Evolutionary conservation across 179 eudicot species (phyloP).

Genomic region (Silene coronaria): DNA sequence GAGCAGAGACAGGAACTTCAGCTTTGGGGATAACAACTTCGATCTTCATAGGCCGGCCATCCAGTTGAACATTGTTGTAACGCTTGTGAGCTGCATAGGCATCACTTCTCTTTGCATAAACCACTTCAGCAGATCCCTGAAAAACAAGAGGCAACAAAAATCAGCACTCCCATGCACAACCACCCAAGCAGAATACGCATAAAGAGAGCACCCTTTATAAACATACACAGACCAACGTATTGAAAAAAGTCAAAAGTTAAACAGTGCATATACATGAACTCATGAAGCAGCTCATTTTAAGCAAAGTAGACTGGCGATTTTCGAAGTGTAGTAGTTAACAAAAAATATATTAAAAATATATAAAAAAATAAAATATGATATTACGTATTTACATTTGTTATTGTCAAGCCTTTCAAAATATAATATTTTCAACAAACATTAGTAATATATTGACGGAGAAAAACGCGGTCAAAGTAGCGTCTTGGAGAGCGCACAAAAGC

Average conservation of each 20-base stretch:
- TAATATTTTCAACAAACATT: no score
- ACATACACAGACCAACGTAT: not conserved
- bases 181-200: not conserved
- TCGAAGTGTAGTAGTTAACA: no score
- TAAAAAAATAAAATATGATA: no score
- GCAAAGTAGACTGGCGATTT: not conserved
- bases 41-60: conserved; percentile 87
- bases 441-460: no score
- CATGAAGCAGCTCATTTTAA: not conserved
- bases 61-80: conserved; percentile 78
- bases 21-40: conserved; percentile 55
- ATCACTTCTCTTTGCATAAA: conserved; percentile 69
- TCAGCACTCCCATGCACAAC: not conserved
- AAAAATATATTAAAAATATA: no score
- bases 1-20: conserved; percentile 56
- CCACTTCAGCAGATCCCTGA: conserved; percentile 93
- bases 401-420: no score
- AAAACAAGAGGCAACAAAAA: not conserved
- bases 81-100: conserved; percentile 81
- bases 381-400: no score
- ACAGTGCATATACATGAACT: not conserved
- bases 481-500: no score
- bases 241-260: not conserved
- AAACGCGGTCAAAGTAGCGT: no score
- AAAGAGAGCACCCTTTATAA: conserved; percentile 1